phyloP scores from a whole-genome alignment of 495 filamentous ascomycete species.

The Aspergillus carlsbadensis region DNA sequence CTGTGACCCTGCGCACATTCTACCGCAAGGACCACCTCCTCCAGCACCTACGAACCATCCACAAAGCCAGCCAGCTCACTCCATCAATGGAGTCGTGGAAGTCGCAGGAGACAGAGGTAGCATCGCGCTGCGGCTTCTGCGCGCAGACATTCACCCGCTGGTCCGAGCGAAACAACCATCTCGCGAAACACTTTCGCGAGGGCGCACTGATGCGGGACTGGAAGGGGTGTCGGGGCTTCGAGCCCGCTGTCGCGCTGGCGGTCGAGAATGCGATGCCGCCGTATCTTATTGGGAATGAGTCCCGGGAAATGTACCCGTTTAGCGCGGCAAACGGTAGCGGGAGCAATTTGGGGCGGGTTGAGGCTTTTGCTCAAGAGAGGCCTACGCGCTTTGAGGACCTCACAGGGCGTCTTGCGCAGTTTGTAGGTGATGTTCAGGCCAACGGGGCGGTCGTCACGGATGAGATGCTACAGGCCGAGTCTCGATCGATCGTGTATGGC shows the following conservation, averaged over 20 bases:
- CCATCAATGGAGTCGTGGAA: constrained; percentile 53
- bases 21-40: constrained; percentile 77
- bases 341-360: too few species aligned
- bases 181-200: constrained; percentile 63
- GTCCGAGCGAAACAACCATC: constrained; percentile 58
- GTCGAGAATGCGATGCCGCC: constrained; percentile 64
- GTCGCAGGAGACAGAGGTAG: constrained; percentile 53
- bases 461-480: constrained; percentile 29
- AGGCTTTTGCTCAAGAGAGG: too few species aligned
- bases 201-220: constrained; percentile 65
- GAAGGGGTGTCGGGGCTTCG: constrained; percentile 70
- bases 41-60: constrained; percentile 68
- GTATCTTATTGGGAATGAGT: constrained; percentile 30
- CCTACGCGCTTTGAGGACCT: too few species aligned
- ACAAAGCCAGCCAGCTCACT: neutral
- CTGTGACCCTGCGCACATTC: constrained; percentile 63
- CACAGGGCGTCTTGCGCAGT: too few species aligned
- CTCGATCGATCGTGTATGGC: constrained; percentile 57
- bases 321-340: too few species aligned
- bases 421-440: too few species aligned
- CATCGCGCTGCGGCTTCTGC: constrained; percentile 68
- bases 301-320: neutral
- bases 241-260: constrained; percentile 57
- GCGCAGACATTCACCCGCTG: constrained; percentile 57
- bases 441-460: constrained; percentile 2